phyloP scores from a whole-genome alignment of 1,284 basidiomycete species.

The Trichosporon ovoides region DNA sequence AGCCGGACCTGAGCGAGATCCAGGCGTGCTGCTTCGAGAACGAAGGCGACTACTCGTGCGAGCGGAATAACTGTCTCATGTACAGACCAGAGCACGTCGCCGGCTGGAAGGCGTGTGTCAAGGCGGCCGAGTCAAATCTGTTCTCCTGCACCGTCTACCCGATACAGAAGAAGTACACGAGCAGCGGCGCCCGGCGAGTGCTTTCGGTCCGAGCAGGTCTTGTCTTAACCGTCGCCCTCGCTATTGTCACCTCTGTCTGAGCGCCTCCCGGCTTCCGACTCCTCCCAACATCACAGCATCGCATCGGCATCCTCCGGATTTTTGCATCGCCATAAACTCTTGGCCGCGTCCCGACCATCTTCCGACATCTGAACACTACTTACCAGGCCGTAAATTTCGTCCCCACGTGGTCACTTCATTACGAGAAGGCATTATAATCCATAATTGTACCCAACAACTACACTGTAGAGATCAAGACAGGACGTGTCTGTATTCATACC shows the following conservation, averaged over 20 bases:
- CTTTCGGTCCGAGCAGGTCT: background rate
- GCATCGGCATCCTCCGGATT: background rate
- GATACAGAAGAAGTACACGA: background rate
- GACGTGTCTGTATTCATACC: background rate
- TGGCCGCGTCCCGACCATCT: too few relatives aligned
- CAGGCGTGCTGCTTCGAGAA: constrained; percentile 4
- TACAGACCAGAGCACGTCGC: background rate
- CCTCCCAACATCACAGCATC: background rate
- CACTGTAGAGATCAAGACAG: background rate
- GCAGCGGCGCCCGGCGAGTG: background rate
- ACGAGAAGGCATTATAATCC: background rate
- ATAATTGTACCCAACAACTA: background rate
- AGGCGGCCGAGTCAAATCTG: background rate
- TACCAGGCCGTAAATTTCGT: too few relatives aligned
- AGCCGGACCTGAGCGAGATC: background rate
- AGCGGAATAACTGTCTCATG: constrained; percentile 1
- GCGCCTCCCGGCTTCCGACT: background rate
- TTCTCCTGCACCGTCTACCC: constrained; percentile 1
- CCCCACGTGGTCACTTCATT: too few relatives aligned
- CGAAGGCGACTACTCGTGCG: constrained; percentile 1
- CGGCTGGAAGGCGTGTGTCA: background rate
- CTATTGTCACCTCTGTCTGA: background rate
- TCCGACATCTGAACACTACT: background rate
- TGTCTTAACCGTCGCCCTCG: background rate
- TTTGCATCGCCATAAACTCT: background rate